These are phyloP conservation scores for Trichoderma pleuroti DNA, from an alignment of 2,329 filamentous ascomycete genomes.

Conservation along the genomic window DNA sequence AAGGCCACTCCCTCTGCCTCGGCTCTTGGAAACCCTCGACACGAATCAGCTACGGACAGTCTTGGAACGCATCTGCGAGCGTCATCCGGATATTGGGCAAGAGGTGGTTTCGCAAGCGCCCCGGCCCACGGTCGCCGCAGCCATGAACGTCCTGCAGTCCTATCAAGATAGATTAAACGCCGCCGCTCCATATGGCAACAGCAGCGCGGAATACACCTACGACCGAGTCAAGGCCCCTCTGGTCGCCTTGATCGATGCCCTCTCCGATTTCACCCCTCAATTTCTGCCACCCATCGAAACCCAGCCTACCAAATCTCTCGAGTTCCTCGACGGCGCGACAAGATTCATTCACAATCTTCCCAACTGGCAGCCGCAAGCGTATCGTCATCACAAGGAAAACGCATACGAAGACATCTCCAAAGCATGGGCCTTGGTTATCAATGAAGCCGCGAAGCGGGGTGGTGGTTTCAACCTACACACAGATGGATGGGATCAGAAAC, in stretches of 20 bases:
- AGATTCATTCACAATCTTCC: conserved; percentile 86
- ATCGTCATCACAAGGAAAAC: conserved; percentile 90
- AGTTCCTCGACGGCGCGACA: conserved; percentile 86
- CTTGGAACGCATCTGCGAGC: conserved; percentile 86
- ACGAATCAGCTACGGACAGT: conserved; percentile 78
- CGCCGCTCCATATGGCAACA: conserved; percentile 81
- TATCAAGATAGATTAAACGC: conserved; percentile 77
- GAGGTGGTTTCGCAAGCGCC: conserved; percentile 83
- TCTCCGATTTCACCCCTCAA: conserved; percentile 92
- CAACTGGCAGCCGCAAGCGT: conserved; percentile 82
- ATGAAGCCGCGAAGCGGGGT: conserved; percentile 84
- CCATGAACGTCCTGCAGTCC: conserved; percentile 72
- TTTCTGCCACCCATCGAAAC: conserved; percentile 89
- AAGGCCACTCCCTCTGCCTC: conserved; percentile 54
- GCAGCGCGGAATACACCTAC: conserved; percentile 88
- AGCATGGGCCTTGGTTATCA: conserved; percentile 88
- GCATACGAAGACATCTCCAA: conserved; percentile 95
- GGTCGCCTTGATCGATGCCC: conserved; percentile 75
- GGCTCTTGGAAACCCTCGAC: conserved; percentile 92
- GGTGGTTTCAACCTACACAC: conserved; percentile 87
- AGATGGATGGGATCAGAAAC: conserved; percentile 85
- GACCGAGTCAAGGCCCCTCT: conserved; percentile 84
- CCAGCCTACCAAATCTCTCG: conserved; percentile 77
- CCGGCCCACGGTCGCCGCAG: conserved; percentile 77
- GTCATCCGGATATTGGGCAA: conserved; percentile 78